Conservation (phyloP, 2,329 filamentous ascomycete species). For the Fusarium equiseti region DNA sequence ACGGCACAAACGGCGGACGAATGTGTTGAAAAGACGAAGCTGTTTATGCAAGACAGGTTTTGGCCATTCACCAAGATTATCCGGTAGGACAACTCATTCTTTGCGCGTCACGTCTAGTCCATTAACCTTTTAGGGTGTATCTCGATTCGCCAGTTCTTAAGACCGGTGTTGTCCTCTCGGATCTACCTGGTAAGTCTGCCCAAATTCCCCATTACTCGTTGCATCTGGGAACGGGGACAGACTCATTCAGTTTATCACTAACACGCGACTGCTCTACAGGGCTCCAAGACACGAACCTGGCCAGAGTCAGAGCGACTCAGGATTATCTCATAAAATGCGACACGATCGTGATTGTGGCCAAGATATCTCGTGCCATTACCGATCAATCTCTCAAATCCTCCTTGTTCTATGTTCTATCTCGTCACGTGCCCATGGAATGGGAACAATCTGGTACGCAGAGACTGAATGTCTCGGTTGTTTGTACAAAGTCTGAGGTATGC, state of each 20-base stretch:
- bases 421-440: constrained; percentile 49
- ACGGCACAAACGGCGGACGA: constrained; percentile 49
- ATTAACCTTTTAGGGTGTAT: constrained; percentile 43
- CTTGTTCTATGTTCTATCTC: constrained; percentile 46
- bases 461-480: constrained; percentile 51
- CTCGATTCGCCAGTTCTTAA: constrained; percentile 49
- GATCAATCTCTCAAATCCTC: constrained; percentile 51
- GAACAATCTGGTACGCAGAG: constrained; percentile 41
- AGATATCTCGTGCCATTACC: constrained; percentile 51
- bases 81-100: constrained; percentile 36
- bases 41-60: constrained; percentile 50
- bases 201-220: too few species aligned
- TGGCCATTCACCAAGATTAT: constrained; percentile 56
- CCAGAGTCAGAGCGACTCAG: constrained; percentile 52
- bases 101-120: rapidly evolving
- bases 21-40: constrained; percentile 47
- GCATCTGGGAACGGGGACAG: too few species aligned
- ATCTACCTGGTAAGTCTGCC: constrained; percentile 50
- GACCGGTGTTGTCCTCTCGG: constrained; percentile 52
- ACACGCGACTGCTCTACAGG: constrained; percentile 7
- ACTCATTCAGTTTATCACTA: rapidly evolving
- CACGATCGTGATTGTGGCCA: constrained; percentile 51
- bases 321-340: constrained; percentile 53
- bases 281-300: constrained; percentile 53
- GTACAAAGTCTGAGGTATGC: constrained; percentile 49